Evolutionary conservation across 1,284 basidiomycete genomes (phyloP), one percentile per base, ranked within the genome.

Genomic region (Somion occarium): DNA sequence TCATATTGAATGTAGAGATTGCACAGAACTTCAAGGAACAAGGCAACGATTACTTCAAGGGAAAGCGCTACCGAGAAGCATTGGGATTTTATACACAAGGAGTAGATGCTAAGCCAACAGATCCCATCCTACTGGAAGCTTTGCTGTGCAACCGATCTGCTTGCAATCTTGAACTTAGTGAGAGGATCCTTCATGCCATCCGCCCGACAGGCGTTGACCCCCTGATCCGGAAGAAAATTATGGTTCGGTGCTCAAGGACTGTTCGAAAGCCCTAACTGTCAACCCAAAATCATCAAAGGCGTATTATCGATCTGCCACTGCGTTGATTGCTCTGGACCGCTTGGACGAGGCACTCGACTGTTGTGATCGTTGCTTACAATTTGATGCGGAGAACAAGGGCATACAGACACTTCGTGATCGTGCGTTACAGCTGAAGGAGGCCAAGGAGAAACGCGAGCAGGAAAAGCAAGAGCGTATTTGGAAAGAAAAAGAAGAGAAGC

Each of bases 1-100:
- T 18, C 5, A 43, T 23, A 43, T 11, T 23, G 15, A 27, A 45
- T 48, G 15, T 59, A 96, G 96, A 99, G 68, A 77, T 93, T 58
- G 93, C 95, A 0, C 75, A 82, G 55, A 95, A 91, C 66, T 98
- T 98, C 71, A 98, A 98, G 68, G 82, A 91, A 49, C 93, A 98
- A 67, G 96, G 93, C 2, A 98, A 98, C 66, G 91, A 94, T 52
- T 93, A 97, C 62, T 98, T 91, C 72, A 85, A 83, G 55, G 87
- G 86, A 20, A 92, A 90, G 64, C 81, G 91, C 44, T 91, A 84
- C 68, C 79, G 87, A 25, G 95, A 99, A 66, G 96, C 96, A 1
- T 58, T 87, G 9, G 82, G 83, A 0, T 98, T 98, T 65, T 99
- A 98, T 68, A 85, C 87, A 0, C 90, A 96, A 64, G 96, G 88